Percentiles rank a stretch among this genome's conserved stretches.
Conservation (phyloP, 108 stramenopile species). For the Schizochytrium sp. region DNA sequence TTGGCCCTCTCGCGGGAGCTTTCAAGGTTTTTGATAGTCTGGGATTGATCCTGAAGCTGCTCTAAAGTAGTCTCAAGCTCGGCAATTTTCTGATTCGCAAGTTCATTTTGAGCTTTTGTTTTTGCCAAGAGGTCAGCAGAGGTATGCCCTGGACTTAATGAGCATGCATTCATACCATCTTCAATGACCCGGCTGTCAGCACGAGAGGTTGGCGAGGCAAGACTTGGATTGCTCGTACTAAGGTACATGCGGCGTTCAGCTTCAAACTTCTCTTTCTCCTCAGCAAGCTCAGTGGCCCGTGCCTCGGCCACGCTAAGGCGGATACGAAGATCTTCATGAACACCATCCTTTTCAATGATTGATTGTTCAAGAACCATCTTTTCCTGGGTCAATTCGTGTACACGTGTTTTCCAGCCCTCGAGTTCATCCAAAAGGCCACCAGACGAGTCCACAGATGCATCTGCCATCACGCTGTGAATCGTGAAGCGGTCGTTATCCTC, state of each 20-base stretch:
- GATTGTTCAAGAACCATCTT: conserved; percentile 1
- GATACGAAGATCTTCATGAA: neutral
- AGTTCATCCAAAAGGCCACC: neutral
- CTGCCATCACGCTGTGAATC: neutral
- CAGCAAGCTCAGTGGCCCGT: neutral
- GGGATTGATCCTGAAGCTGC: neutral
- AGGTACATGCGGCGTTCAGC: neutral
- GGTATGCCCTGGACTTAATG: too few relatives aligned
- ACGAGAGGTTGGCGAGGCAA: too few relatives aligned
- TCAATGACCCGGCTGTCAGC: too few relatives aligned
- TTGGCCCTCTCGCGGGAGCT: neutral
- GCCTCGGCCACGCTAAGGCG: neutral
- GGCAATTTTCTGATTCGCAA: neutral
- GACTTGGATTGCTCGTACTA: too few relatives aligned
- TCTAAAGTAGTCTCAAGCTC: neutral
- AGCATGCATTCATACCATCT: too few relatives aligned
- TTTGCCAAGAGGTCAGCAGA: too few relatives aligned
- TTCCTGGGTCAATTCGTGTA: conserved; percentile 21
- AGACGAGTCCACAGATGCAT: conserved; percentile 19
- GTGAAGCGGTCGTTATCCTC: neutral
- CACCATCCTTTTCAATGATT: neutral
- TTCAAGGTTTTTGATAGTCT: neutral
- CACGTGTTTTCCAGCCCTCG: neutral
- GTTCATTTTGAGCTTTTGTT: too few relatives aligned
- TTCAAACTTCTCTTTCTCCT: neutral